Evolutionary conservation across 1,284 basidiomycete species (phyloP).

Genomic region (Leucoagaricus sp.): DNA sequence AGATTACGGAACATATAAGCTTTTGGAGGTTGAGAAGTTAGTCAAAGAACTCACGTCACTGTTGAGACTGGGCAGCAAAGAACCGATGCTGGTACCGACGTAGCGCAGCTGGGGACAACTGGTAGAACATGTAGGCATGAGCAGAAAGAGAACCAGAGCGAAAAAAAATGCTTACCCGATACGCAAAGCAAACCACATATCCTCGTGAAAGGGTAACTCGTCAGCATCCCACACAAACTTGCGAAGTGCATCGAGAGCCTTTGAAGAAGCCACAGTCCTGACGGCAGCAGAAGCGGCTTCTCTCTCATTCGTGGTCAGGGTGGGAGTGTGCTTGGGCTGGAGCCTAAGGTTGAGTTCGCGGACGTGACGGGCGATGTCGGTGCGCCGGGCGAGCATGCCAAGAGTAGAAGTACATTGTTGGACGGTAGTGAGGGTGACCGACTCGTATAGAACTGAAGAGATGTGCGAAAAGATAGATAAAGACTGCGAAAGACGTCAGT

Average conservation of each 20-base stretch:
- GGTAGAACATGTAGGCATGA: slow-evolving; percentile 4
- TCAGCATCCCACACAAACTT: slow-evolving; percentile 71
- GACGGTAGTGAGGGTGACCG: slow-evolving; percentile 51
- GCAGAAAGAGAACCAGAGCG: background rate
- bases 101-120: slow-evolving; percentile 66
- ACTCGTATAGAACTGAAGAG: slow-evolving; percentile 58
- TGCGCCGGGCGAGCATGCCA: slow-evolving; percentile 54
- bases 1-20: slow-evolving; percentile 12
- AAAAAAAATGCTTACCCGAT: slow-evolving; percentile 47
- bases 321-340: slow-evolving; percentile 31
- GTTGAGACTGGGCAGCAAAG: slow-evolving; percentile 51
- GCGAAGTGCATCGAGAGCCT: slow-evolving; percentile 57
- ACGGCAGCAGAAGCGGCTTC: slow-evolving; percentile 48
- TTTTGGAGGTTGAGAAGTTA: background rate
- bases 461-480: slow-evolving; percentile 50
- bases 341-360: slow-evolving; percentile 53
- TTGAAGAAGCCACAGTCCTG: slow-evolving; percentile 43
- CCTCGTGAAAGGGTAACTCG: slow-evolving; percentile 62
- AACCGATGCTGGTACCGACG: slow-evolving; percentile 61
- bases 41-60: slow-evolving; percentile 53
- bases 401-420: slow-evolving; percentile 64
- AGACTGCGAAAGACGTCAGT: slow-evolving; percentile 31
- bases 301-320: slow-evolving; percentile 33
- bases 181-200: slow-evolving; percentile 73
- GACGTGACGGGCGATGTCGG: slow-evolving; percentile 64